A percentile compares a stretch with the other conserved stretches of the same genome.
phyloP scores from a whole-genome alignment of 1,284 basidiomycete species.

The Austroboletus niveus region DNA sequence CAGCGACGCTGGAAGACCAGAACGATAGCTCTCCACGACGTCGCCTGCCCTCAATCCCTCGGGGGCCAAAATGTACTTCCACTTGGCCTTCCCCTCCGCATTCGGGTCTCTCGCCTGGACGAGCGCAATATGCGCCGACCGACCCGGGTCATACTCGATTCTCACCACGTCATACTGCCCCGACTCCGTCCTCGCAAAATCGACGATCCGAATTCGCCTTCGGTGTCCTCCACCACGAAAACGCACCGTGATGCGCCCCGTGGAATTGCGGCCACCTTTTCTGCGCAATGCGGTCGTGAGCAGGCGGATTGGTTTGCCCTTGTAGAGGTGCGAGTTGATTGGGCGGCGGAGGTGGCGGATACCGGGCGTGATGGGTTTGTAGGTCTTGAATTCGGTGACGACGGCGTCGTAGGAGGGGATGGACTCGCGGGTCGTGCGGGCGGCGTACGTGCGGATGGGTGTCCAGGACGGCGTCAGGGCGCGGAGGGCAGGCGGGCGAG shows the following conservation, averaged over 20 bases:
- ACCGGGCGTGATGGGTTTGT: slow-evolving; percentile 85
- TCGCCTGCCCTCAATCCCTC: slow-evolving; percentile 90
- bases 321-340: slow-evolving; percentile 79
- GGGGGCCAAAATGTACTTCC: slow-evolving; percentile 90
- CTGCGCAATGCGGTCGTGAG: slow-evolving; percentile 84
- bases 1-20: slow-evolving; percentile 76
- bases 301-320: slow-evolving; percentile 78
- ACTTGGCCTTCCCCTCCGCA: slow-evolving; percentile 49
- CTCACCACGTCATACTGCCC: slow-evolving; percentile 89
- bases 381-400: slow-evolving; percentile 76
- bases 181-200: slow-evolving; percentile 76
- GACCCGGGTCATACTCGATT: slow-evolving; percentile 95
- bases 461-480: neutral
- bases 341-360: slow-evolving; percentile 87
- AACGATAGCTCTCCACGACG: slow-evolving; percentile 83
- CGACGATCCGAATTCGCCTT: slow-evolving; percentile 82
- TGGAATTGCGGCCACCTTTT: slow-evolving; percentile 84
- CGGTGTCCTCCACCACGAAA: slow-evolving; percentile 91
- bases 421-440: slow-evolving; percentile 17
- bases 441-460: slow-evolving; percentile 37
- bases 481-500: slow-evolving; percentile 2
- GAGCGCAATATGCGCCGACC: slow-evolving; percentile 93
- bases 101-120: slow-evolving; percentile 59
- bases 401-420: slow-evolving; percentile 36
- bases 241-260: slow-evolving; percentile 87